Percentiles rank a stretch among this genome's conserved stretches.
Evolutionary conservation across 176 grass and related monocot genomes (phyloP).

Genomic region (Avena insularis): DNA sequence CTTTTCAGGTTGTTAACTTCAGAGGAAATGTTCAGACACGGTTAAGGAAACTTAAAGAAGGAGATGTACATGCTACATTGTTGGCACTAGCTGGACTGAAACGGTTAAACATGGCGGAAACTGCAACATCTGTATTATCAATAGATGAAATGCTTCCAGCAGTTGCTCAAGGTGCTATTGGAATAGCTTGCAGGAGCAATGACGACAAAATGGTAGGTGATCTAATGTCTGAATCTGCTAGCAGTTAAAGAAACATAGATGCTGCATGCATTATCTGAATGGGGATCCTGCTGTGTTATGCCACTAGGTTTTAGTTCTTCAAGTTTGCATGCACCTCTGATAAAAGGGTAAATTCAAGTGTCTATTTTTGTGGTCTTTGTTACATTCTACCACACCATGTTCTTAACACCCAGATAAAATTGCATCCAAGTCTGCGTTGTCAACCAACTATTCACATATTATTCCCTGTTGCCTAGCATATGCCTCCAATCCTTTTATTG

Average conservation of each 20-base stretch:
- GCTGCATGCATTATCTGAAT: conserved; percentile 24
- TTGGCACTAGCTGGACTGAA: conserved; percentile 95
- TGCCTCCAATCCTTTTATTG: neutral
- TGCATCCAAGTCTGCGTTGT: conserved; percentile 1
- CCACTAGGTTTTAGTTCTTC: neutral
- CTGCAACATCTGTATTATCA: conserved; percentile 75
- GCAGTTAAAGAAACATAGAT: conserved; percentile 23
- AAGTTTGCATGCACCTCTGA: conserved; percentile 3
- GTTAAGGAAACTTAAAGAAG: conserved; percentile 84
- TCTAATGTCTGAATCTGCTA: conserved; percentile 33
- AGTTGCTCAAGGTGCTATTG: conserved; percentile 99
- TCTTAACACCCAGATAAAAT: conserved; percentile 4
- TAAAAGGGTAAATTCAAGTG: conserved; percentile 8
- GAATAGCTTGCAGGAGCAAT: conserved; percentile 93
- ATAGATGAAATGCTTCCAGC: conserved; percentile 99
- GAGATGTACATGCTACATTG: conserved; percentile 85
- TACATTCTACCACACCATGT: neutral
- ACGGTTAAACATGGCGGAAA: conserved; percentile 75
- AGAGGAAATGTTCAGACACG: conserved; percentile 99
- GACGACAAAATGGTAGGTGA: conserved; percentile 94
- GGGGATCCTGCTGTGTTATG: neutral
- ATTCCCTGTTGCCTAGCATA: neutral
- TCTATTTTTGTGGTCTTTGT: neutral
- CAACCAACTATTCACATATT: conserved; percentile 17
- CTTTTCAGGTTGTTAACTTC: conserved; percentile 93